These are phyloP conservation scores for Hypoxylon sp. DNA, from an alignment of 2,329 filamentous ascomycete genomes.

Conservation along the genomic window DNA sequence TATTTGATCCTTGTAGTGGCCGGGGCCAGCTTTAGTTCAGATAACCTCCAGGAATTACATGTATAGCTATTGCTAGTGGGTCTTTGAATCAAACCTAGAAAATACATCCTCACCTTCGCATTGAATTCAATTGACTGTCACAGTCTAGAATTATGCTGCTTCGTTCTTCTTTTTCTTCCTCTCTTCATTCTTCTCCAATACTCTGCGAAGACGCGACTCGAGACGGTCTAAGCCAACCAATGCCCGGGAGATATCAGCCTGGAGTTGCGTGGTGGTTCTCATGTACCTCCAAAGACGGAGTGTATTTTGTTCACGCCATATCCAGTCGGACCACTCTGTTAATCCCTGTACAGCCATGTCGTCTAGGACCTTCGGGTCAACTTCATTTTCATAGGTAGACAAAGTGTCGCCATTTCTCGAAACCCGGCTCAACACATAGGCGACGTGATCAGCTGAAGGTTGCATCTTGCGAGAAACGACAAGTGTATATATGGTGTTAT, in stretches of 20 bases:
- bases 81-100: background rate
- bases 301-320: background rate
- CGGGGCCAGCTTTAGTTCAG: too few species aligned
- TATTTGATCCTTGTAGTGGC: too few species aligned
- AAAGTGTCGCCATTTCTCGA: background rate
- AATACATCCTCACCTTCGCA: too few species aligned
- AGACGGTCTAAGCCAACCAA: background rate
- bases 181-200: background rate
- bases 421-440: background rate
- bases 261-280: background rate
- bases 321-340: background rate
- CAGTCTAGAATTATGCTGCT: background rate
- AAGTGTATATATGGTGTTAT: background rate
- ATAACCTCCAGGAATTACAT: too few species aligned
- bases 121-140: too few species aligned
- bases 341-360: background rate
- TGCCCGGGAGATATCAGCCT: background rate
- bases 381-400: background rate
- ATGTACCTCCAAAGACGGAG: background rate
- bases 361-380: background rate
- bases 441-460: background rate
- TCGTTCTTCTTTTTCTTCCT: background rate
- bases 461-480: background rate
- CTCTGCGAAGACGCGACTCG: background rate
- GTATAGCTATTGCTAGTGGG: too few species aligned